Base-by-base conservation (phyloP, 306 rosid genomes). In the Acacia confusa region DNA sequence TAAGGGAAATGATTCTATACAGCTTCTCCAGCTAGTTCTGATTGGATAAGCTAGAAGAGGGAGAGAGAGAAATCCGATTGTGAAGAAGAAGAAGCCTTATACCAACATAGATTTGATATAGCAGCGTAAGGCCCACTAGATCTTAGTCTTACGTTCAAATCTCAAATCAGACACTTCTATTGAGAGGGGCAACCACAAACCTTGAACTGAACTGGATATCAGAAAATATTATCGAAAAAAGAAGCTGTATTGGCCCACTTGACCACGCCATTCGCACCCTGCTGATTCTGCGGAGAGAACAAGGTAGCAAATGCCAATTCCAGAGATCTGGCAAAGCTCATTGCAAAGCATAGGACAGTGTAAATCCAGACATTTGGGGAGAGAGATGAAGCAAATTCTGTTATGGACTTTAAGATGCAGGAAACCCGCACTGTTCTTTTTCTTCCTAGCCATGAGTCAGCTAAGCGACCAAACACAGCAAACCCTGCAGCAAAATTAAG, bases 61-160 rank as follows among this genome's bases (percentile, higher is more conserved):
- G 45, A 84, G 84, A 10, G 84, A 75, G 30, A 80, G 82, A 41
- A 80, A 84, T 0, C 87, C 79, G 10, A 61, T 2, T 28, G 82
- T 84, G 82, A 76, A 84, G 87, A 84, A 80, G 38, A 84, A 75
- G 72, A 84, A 80, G 70, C 79, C 75, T 0, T 61, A 79, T 40
- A 30, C 34, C 34, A 30, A 30, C 34, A 2, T 30, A 30, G 34
- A 30, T 2, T 30, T 30, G 34, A 30, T 30, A 1, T 30, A 30
- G 3, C 2, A 3, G 34, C 34, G 3, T 30, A 30, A 30, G 3
- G 3, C 34, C 34, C 34, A 30, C 34, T 30, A 30, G 34, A 2
- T 30, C 34, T 3, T 2, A 3, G 34, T 30, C 34, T 30, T 3
- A 30, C 2, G 34, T 30, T 30, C 3, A 2, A 30, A 3, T 1